Conservation (phyloP, 2,329 filamentous ascomycete genomes). For the Chrysoporthe cubensis region DNA sequence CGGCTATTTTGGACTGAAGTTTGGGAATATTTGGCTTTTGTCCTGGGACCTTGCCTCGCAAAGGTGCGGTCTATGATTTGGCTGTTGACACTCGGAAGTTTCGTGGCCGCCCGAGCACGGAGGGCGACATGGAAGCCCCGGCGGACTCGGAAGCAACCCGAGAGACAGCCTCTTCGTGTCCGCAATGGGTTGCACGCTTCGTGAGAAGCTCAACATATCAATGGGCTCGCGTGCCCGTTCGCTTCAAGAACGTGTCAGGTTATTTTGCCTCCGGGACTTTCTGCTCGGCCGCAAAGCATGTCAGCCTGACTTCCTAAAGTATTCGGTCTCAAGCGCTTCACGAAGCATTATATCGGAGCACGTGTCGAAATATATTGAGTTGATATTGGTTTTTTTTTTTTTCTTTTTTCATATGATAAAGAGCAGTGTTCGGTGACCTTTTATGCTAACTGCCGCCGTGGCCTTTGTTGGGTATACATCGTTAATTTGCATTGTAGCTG, state of each 20-base stretch:
- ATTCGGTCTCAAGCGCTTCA: neutral
- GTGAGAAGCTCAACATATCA: neutral
- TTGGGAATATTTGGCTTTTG: neutral
- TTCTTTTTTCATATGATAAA: neutral
- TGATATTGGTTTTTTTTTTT: neutral
- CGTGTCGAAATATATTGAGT: neutral
- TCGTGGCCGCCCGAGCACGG: neutral
- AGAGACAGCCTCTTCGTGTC: neutral
- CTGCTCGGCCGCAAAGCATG: neutral
- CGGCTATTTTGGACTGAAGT: neutral
- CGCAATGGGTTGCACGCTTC: neutral
- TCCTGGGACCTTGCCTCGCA: neutral
- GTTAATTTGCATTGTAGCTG: neutral
- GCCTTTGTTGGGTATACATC: constrained; percentile 8
- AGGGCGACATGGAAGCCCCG: neutral
- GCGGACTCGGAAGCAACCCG: neutral
- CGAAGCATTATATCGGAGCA: neutral
- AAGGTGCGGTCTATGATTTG: neutral
- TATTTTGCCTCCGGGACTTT: neutral
- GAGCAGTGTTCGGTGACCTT: neutral
- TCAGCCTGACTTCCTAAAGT: neutral
- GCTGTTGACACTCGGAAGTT: neutral
- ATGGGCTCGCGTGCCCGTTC: neutral
- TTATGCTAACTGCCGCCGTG: constrained; percentile 11
- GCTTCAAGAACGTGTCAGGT: too few relatives aligned